Evolutionary conservation across 805 yeast species (phyloP), one percentile per base, ranked within the genome.

Genomic region (Ogataea philodendri): DNA sequence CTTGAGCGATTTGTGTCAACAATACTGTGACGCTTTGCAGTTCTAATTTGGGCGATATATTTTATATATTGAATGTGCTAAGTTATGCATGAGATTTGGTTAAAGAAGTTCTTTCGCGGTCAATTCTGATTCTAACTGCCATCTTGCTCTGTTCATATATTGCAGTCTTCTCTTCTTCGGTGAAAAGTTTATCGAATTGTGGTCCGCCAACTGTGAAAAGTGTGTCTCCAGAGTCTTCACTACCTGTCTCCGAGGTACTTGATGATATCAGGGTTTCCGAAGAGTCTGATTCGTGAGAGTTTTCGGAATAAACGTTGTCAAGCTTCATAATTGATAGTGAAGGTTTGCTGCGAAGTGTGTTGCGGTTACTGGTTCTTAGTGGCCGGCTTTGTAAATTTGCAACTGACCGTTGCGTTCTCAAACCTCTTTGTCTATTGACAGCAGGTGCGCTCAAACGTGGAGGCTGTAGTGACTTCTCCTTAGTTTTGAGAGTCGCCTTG

Each of bases 401-500:
- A 10, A 32, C 33, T 11, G 54, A 46, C 25, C 37, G 37, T 28
- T 44, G 50, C 4, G 40, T 33, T 33, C 45, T 51, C 7, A 49
- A 19, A 15, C 40, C 35, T 13, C 37, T 45, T 4, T 31, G 18
- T 25, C 27, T 36, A 15, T 9, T 16, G 9, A 17, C 37, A 18
- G 48, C 38, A 9, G 34, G 4, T 6, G 34, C 21, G 11, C 24
- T 26, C 7, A 37, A 13, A 10, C 23, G 31, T 13, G 35, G 31
- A 14, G 24, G 30, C 16, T 21, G 15, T 21, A 26, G 13, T 22
- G n/a, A 28, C 13, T 34, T 38, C 26, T 37, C 48, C 40, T 52
- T 56, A 2, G 57, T 39, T 30, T 44, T 49, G 28, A 69, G 37
- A 15, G 66, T 54, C 3, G 78, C 80, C 47, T 70, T 72, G 55